Percentiles rank a stretch among this genome's conserved stretches.
Evolutionary conservation across 192 early-diverging fungal genomes (phyloP).

Genomic region (Spizellomyces sp.): DNA sequence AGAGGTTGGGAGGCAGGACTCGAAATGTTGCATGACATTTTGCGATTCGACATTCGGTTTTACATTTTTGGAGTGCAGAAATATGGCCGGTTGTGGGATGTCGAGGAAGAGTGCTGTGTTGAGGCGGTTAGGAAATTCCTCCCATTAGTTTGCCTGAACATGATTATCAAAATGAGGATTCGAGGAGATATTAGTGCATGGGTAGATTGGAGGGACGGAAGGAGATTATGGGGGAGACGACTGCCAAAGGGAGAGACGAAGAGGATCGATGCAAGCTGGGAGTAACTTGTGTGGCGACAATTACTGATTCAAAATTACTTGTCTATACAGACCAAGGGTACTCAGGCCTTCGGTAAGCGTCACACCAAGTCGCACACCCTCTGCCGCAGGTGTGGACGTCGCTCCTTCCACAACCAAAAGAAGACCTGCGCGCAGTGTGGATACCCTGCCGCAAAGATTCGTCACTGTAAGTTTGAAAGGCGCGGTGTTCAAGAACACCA

Average conservation of each 20-base stretch:
- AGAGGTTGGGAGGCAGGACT: not conserved
- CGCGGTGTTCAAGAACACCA: not conserved
- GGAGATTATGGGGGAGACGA: not conserved
- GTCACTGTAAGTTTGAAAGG: slow-evolving; percentile 69
- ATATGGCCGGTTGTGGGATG: not conserved
- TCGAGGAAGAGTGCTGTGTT: not conserved
- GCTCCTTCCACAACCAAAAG: slow-evolving; percentile 99
- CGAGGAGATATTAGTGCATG: not conserved
- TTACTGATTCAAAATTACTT: not conserved
- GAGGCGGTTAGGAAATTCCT: not conserved
- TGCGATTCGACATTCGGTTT: not conserved
- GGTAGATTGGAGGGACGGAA: not conserved
- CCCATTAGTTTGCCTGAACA: not conserved
- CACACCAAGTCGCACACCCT: slow-evolving; percentile 99
- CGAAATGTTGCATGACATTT: not conserved
- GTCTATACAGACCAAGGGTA: slow-evolving; percentile 92
- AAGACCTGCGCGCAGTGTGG: slow-evolving; percentile 99
- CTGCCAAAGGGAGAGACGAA: not conserved
- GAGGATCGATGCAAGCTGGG: not conserved
- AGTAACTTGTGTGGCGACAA: not conserved
- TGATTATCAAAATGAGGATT: not conserved
- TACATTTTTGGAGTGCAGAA: not conserved
- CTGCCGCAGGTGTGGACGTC: slow-evolving; percentile 95
- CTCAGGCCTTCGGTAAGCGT: slow-evolving; percentile 98
- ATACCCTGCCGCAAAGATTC: slow-evolving; percentile 97